Evolutionary conservation across 192 early-diverging fungal genomes (phyloP).

Genomic region (Rhizoclosmatium sp.): DNA sequence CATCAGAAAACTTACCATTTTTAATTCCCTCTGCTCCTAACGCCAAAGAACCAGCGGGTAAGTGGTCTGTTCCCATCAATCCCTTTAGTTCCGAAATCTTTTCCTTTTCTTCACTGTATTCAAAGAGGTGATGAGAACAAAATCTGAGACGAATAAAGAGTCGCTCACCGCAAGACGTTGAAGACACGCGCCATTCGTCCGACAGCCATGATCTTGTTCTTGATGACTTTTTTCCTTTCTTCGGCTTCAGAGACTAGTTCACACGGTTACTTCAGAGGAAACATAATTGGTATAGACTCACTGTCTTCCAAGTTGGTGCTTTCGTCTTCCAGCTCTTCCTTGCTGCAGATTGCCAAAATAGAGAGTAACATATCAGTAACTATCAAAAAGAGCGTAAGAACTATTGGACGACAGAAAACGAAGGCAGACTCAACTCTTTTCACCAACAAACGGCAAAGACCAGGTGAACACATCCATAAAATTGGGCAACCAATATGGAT

Average conservation of each 20-base stretch:
- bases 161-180: slow-evolving; percentile 75
- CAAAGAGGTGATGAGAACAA: not conserved
- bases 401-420: not conserved
- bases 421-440: slow-evolving; percentile 77
- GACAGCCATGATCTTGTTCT: slow-evolving; percentile 90
- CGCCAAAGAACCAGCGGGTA: slow-evolving; percentile 88
- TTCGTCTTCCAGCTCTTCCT: slow-evolving; percentile 87
- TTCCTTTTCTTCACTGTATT: slow-evolving; percentile 78
- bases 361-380: slow-evolving; percentile 97
- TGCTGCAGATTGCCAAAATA: slow-evolving; percentile 93
- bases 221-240: slow-evolving; percentile 70
- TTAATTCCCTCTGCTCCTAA: slow-evolving; percentile 94
- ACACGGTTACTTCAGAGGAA: not conserved
- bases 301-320: slow-evolving; percentile 23
- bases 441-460: slow-evolving; percentile 96
- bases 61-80: slow-evolving; percentile 79
- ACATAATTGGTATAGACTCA: not conserved
- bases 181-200: slow-evolving; percentile 90
- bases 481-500: slow-evolving; percentile 98
- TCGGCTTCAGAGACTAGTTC: slow-evolving; percentile 59
- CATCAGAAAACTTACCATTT: slow-evolving; percentile 61
- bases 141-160: slow-evolving; percentile 16
- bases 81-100: slow-evolving; percentile 92
- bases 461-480: slow-evolving; percentile 99
- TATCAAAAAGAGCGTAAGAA: slow-evolving; percentile 40